Percentiles rank a stretch among this genome's conserved stretches.
Conservation (phyloP, 495 filamentous ascomycete species). For the Talaromyces nanjingensis region DNA sequence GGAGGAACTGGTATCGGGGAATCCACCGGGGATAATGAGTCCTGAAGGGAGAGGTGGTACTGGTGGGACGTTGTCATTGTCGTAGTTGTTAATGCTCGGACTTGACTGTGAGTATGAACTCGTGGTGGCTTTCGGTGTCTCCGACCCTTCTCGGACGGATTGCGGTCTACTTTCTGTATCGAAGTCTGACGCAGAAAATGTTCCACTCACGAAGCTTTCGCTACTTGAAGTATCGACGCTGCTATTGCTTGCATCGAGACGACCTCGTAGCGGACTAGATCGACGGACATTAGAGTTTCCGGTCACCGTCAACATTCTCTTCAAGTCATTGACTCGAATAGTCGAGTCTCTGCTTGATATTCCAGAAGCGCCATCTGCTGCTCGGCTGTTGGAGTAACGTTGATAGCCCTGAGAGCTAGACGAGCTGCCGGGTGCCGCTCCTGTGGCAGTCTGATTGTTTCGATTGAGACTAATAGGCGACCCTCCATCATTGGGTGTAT, state of each 20-base stretch:
- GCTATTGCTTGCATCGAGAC: slow-evolving; percentile 26
- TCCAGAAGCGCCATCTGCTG: slow-evolving; percentile 42
- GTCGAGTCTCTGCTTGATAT: slow-evolving; percentile 57
- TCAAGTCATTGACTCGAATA: slow-evolving; percentile 83
- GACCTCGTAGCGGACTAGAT: slow-evolving; percentile 33
- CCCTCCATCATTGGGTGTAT: slow-evolving; percentile 19
- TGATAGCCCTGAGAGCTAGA: slow-evolving; percentile 12
- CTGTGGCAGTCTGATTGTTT: slow-evolving; percentile 4
- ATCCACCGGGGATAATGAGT: slow-evolving; percentile 31
- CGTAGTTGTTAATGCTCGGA: slow-evolving; percentile 5
- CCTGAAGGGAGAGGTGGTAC: slow-evolving; percentile 36
- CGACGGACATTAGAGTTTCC: slow-evolving; percentile 26
- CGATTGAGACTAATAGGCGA: slow-evolving; percentile 17
- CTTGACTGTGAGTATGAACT: neutral
- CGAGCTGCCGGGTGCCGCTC: slow-evolving; percentile 11
- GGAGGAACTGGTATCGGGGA: slow-evolving; percentile 21
- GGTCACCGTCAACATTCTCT: slow-evolving; percentile 57
- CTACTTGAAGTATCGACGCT: slow-evolving; percentile 38
- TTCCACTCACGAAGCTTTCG: slow-evolving; percentile 39
- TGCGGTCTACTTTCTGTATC: slow-evolving; percentile 27
- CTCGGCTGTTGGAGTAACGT: slow-evolving; percentile 25
- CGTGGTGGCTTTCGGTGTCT: slow-evolving; percentile 26
- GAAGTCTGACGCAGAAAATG: slow-evolving; percentile 31
- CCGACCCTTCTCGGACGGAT: slow-evolving; percentile 23
- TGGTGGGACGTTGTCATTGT: slow-evolving; percentile 30